Evolutionary conservation across 768 basidiomycete species (phyloP), one percentile per base, ranked within the genome.

Genomic region (Hortiboletus campestris): DNA sequence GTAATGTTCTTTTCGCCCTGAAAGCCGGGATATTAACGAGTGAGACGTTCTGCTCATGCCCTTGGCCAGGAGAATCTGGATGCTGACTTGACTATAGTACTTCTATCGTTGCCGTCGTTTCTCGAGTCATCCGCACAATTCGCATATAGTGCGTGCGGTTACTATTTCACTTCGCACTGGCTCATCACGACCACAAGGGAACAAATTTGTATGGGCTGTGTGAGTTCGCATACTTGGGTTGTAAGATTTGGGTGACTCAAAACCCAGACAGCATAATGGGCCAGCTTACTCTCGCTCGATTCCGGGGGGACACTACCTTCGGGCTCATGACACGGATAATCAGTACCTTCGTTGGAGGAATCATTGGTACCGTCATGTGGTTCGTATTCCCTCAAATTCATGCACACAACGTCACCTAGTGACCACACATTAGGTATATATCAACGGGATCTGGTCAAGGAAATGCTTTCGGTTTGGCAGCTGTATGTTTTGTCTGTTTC

Each of bases 301-400:
- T 89, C 64, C 78, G 85, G 44, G 89, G 89, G 1, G 89, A 92
- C 49, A 92, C 89, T 0, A 78, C 81, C 0, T 87, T 87, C 55
- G 86, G 81, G 3, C 76, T 89, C 14, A 70, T 83, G 6, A 75
- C 81, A 1, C 80, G 89, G 53, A 76, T 89, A 20, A 36, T 79
- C 6, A 82, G 82, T 46, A 91, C 89, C 1, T 86, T 89, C 55
- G 68, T 78, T 25, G 89, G 89, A 9, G 83, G 83, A 7, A 43
- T 86, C 7, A 66, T 83, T 2, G 89, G 89, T 1, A 77, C 82
- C 59, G 72, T 78, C 5, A 78, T 90, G 69, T 91, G 89, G 89
- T 87, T 63, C 20, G 80, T 70, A 20, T 35, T 28, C 28, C n/a
- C 6, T 52, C 48, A 3, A 11, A 2, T 38, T 8, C 0, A 13